Base-by-base conservation (phyloP, 2,329 filamentous ascomycete species). In the Ophiocordyceps polyrhachis-furcata region DNA sequence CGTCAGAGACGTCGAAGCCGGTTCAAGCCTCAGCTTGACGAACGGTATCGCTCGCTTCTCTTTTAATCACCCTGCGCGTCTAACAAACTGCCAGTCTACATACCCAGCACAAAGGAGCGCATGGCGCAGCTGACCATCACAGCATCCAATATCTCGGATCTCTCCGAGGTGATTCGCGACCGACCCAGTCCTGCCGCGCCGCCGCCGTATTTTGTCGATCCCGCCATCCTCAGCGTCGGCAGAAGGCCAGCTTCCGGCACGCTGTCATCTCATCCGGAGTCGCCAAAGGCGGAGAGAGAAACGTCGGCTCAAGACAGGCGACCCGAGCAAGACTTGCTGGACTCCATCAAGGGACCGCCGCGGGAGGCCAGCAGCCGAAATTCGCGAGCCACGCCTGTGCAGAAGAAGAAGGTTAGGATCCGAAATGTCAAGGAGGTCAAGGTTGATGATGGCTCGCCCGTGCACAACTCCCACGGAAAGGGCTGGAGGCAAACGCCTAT, bases 211-310 rank as follows among this genome's bases (percentile, higher is more conserved):
- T 86, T 91, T 54, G 71, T 80, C n/a, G 85, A 93, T 53, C 85
- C 85, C 12, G 85, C 85, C 4, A 93, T 93, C 45, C 58, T 93
- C 41, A 87, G 83, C 56, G 73, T 84, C 43, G 67, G 67, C 20
- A 65, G 65, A 42, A 63, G 61, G 4, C 63, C 68, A 1, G 56
- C 51, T 23, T 54, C 56, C 0, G 55, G 46, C 14, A 52, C 57
- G 12, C 52, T 52, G 2, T 54, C 55, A 37, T 37, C 32, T 15
- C n/a, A 15, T 3, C 32, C 25, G 25, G 25, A 28, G 25, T 7
- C 4, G 25, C 25, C 25, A 28, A 28, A 28, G 25, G 25, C 25
- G 9, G 25, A 28, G 9, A 28, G 25, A 28, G 32, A 17, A 17
- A 1, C 32, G 15, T 8, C 32, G 32, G 13, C n/a, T 17, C 14